These are phyloP conservation scores for Fusarium sp. DNA, from an alignment of 2,329 filamentous ascomycete genomes.

Conservation along the genomic window DNA sequence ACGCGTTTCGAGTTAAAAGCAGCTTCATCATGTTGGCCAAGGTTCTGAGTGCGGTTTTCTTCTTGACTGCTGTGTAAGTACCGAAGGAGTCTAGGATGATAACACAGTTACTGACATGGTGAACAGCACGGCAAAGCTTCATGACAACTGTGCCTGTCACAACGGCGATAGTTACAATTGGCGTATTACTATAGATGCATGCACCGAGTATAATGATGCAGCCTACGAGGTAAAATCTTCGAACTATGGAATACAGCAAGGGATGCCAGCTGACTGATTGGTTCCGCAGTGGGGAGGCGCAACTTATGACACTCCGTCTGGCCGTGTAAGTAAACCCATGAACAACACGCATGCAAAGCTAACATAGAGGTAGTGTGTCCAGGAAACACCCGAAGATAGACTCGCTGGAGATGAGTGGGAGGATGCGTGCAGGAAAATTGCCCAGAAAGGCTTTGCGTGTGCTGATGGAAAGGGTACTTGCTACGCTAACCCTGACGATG, in stretches of 20 bases:
- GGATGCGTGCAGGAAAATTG: constrained; percentile 38
- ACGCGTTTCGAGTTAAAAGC: background rate
- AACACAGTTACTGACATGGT: background rate
- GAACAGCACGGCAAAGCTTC: constrained; percentile 33
- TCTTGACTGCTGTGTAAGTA: constrained; percentile 34
- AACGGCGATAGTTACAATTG: constrained; percentile 43
- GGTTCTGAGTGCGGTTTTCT: constrained; percentile 23
- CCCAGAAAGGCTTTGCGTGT: constrained; percentile 32
- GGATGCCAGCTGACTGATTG: background rate
- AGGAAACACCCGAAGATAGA: constrained; percentile 18
- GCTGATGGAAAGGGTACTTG: constrained; percentile 41
- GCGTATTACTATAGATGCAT: constrained; percentile 39
- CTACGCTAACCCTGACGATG: constrained; percentile 22
- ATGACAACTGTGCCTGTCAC: constrained; percentile 38
- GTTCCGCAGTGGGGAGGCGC: constrained; percentile 31
- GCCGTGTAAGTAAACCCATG: constrained; percentile 29
- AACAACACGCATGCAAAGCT: no score
- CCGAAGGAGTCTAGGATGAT: no score
- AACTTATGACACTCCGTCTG: constrained; percentile 30
- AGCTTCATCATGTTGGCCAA: constrained; percentile 36
- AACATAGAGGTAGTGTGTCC: constrained; percentile 20
- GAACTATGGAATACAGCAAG: rapidly evolving
- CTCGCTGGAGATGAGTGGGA: constrained; percentile 45
- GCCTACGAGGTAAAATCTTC: constrained; percentile 16
- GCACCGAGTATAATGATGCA: constrained; percentile 31